These are phyloP conservation scores for Botryococcus braunii DNA, from an alignment of 163 green algal species.

Conservation along the genomic window DNA sequence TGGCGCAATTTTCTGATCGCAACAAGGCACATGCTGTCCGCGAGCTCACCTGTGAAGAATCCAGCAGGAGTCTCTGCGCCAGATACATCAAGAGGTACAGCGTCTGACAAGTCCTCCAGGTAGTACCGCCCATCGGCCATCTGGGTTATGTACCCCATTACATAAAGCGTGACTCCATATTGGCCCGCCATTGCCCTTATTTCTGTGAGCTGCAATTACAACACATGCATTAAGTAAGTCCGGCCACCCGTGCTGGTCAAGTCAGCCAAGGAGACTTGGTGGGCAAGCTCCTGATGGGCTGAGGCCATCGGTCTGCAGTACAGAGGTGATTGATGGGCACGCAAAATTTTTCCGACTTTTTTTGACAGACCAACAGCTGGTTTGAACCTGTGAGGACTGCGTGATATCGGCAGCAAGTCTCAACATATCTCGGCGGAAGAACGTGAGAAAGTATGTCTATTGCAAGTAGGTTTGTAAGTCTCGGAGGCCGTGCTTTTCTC, in stretches of 20 bases:
- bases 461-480: too few species aligned
- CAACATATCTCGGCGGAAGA: too few species aligned
- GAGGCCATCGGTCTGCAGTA: background rate
- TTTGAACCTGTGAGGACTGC: background rate
- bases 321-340: background rate
- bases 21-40: too few species aligned
- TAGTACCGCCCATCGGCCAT: constrained; percentile 66
- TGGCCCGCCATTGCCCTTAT: constrained; percentile 66
- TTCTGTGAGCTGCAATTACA: constrained; percentile 57
- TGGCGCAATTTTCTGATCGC: too few species aligned
- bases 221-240: background rate
- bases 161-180: constrained; percentile 39
- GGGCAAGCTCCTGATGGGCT: background rate
- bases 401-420: too few species aligned
- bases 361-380: background rate
- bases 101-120: constrained; percentile 74
- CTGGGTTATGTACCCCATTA: constrained; percentile 66
- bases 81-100: constrained; percentile 69
- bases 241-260: too few species aligned
- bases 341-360: background rate
- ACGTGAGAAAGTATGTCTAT: too few species aligned
- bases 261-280: background rate
- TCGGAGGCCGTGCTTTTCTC: too few species aligned
- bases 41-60: constrained; percentile 48
- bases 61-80: constrained; percentile 41